Conservation (phyloP, 495 filamentous ascomycete species). For the Podospora tetraspora region DNA sequence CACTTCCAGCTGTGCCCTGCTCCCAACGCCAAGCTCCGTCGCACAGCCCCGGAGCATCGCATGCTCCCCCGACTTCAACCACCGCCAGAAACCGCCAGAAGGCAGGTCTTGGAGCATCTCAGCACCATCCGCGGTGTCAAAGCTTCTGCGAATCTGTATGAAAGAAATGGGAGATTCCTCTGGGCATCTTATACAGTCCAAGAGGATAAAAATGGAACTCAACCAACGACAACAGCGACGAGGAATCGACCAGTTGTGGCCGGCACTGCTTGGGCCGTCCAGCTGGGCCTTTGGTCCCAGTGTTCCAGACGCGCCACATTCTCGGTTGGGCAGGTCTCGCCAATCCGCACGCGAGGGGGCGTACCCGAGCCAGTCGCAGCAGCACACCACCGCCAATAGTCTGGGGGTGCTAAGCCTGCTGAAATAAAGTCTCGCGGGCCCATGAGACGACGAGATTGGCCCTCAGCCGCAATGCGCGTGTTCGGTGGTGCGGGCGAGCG, state of each 20-base stretch:
- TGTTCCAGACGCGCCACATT: slow-evolving; percentile 1
- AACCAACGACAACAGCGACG: neutral
- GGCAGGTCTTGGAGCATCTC: neutral
- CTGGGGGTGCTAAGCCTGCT: slow-evolving; percentile 13
- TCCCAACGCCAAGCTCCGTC: neutral
- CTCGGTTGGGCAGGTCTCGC: slow-evolving; percentile 5
- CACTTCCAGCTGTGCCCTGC: neutral
- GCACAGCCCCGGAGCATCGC: neutral
- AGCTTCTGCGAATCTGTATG: neutral
- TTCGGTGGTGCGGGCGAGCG: slow-evolving; percentile 15
- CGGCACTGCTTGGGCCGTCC: neutral
- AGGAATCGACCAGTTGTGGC: neutral
- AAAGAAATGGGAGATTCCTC: neutral
- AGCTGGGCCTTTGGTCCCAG: neutral
- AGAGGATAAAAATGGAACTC: neutral
- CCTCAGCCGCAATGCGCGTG: slow-evolving; percentile 29
- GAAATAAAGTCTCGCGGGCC: slow-evolving; percentile 16
- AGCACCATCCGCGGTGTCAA: neutral
- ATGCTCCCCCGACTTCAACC: neutral
- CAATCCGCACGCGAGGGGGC: slow-evolving; percentile 21
- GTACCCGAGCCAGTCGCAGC: slow-evolving; percentile 14
- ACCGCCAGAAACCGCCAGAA: neutral
- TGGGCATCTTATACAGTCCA: neutral
- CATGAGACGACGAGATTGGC: slow-evolving; percentile 9
- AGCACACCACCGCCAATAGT: slow-evolving; percentile 18